A percentile compares a stretch with the other conserved stretches of the same genome.
Evolutionary conservation across 495 filamentous ascomycete genomes (phyloP).

Genomic region (Beverwykella pulmonaria): DNA sequence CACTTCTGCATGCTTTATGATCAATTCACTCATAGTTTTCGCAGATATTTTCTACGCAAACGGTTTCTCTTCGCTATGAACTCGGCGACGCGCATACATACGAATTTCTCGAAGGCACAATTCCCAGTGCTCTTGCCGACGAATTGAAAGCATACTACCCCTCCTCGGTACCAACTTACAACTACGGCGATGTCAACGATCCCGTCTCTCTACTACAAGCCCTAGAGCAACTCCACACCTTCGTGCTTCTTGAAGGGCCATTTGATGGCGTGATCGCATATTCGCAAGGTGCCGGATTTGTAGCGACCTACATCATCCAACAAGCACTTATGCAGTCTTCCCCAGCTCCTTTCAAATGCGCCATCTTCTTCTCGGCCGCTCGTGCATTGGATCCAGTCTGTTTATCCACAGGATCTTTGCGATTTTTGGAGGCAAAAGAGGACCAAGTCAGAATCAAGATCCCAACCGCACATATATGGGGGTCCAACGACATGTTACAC

Average conservation of each 20-base stretch:
- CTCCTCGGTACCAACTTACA: conserved; percentile 26
- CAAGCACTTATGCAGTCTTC: conserved; percentile 2
- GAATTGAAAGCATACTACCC: conserved; percentile 8
- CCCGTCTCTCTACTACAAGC: conserved; percentile 21
- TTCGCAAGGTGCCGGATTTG: conserved; percentile 40
- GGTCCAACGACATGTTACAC: conserved; percentile 29
- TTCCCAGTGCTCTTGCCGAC: conserved; percentile 24
- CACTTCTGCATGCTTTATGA: not conserved
- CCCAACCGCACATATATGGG: conserved; percentile 47
- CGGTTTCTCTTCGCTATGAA: conserved; percentile 42
- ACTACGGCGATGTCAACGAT: conserved; percentile 36
- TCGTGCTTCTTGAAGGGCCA: conserved; percentile 41
- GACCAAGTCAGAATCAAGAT: conserved; percentile 28
- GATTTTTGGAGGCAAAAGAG: not conserved
- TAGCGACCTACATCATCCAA: conserved; percentile 31
- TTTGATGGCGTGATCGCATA: conserved; percentile 49
- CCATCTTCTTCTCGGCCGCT: conserved; percentile 40
- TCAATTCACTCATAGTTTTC: not conserved
- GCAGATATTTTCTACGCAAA: conserved; percentile 15
- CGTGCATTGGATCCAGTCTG: conserved; percentile 20
- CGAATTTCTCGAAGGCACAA: conserved; percentile 45
- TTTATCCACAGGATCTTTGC: conserved; percentile 20
- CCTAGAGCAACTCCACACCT: conserved; percentile 31
- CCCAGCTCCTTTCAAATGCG: conserved; percentile 35
- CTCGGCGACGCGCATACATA: conserved; percentile 43